Evolutionary conservation across 2,329 filamentous ascomycete species (phyloP).

Genomic region (Arthrobotrys entomopaga): DNA sequence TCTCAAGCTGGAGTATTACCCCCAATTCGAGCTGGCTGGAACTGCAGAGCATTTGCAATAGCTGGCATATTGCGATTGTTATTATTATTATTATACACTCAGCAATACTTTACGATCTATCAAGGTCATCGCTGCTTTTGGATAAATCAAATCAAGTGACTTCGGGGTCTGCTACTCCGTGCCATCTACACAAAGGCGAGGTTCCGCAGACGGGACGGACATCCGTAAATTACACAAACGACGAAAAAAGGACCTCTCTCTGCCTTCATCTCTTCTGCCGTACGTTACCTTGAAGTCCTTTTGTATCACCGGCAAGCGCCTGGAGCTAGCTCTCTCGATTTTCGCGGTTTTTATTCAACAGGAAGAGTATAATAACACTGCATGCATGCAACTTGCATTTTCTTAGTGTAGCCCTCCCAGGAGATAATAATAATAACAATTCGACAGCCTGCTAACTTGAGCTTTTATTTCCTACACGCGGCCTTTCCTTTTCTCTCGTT

Average conservation of each 20-base stretch:
- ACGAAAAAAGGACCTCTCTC: constrained; percentile 4
- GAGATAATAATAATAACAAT: too few relatives aligned
- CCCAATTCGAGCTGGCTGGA: too few relatives aligned
- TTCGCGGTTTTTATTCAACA: neutral
- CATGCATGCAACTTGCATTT: constrained; percentile 23
- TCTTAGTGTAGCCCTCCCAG: constrained; percentile 6
- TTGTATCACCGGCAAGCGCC: neutral
- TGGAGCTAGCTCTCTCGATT: neutral
- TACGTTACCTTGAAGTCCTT: neutral
- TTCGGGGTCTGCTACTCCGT: constrained; percentile 1
- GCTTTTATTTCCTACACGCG: neutral
- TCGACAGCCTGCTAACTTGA: neutral
- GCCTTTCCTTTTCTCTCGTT: neutral
- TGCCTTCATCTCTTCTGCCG: constrained; percentile 22
- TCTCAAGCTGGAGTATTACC: neutral
- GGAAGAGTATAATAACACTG: constrained; percentile 21
- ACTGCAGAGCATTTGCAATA: too few relatives aligned
- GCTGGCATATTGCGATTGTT: too few relatives aligned
- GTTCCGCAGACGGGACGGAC: constrained; percentile 2
- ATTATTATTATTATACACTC: neutral
- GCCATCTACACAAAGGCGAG: neutral
- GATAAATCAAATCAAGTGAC: constrained; percentile 38
- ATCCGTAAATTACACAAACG: too few relatives aligned
- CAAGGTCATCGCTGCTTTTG: constrained; percentile 5
- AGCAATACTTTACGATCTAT: neutral